A percentile compares a stretch with the other conserved stretches of the same genome.
These are phyloP conservation scores for Theobroma grandiflorum DNA, from an alignment of 441 rosid species.

Conservation along the genomic window DNA sequence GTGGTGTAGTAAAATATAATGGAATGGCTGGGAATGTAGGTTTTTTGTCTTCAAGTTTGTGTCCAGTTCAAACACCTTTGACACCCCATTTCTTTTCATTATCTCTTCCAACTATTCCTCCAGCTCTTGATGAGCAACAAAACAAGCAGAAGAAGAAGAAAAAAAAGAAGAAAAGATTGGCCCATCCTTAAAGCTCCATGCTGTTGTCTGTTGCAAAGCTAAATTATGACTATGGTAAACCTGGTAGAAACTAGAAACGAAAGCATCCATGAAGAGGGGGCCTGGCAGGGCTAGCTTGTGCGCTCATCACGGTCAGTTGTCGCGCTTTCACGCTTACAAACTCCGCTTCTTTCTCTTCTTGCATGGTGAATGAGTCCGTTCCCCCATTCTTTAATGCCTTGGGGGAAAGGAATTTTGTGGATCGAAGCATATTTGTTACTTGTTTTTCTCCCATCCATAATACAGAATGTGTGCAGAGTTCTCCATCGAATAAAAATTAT, in stretches of 20 bases:
- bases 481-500: too few species aligned
- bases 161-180: conserved; percentile 29
- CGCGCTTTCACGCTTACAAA: background rate
- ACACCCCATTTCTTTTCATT: conserved; percentile 42
- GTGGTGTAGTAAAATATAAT: conserved; percentile 14
- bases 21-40: conserved; percentile 32
- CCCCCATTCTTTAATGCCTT: background rate
- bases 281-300: background rate
- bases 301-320: background rate
- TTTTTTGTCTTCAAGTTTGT: conserved; percentile 54
- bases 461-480: too few species aligned
- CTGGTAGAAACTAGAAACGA: background rate
- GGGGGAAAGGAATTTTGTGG: background rate
- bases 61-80: conserved; percentile 46
- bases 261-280: background rate
- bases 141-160: conserved; percentile 47
- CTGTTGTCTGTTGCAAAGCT: conserved; percentile 1
- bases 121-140: conserved; percentile 35
- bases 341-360: background rate
- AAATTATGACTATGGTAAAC: background rate
- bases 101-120: conserved; percentile 29
- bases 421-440: background rate
- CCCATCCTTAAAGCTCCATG: conserved; percentile 37
- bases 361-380: background rate
- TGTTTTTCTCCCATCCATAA: too few species aligned